These are phyloP conservation scores for Magnolia sinica DNA, from an alignment of 164 flowering plant genomes.

Conservation along the genomic window DNA sequence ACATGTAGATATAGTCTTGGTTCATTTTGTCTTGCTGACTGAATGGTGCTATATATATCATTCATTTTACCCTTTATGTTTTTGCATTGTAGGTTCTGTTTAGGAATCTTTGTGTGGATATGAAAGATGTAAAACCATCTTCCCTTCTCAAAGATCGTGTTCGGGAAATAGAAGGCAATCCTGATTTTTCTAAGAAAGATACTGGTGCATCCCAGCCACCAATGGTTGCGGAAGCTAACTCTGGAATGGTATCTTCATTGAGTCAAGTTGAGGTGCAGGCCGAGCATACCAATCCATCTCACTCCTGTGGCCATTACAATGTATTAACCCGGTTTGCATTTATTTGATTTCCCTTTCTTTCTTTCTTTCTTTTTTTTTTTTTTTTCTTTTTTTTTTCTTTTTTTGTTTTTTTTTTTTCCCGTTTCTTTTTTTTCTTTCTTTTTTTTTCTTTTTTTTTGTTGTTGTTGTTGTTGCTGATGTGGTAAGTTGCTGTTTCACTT, in stretches of 20 bases:
- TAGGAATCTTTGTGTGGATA: slow-evolving; percentile 77
- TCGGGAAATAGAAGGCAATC: slow-evolving; percentile 90
- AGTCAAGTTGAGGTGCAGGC: slow-evolving; percentile 77
- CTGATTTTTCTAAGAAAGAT: slow-evolving; percentile 95
- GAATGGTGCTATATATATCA: no score
- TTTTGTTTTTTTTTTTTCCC: neutral
- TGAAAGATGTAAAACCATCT: slow-evolving; percentile 79
- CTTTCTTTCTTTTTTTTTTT: no score
- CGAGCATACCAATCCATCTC: slow-evolving; percentile 58
- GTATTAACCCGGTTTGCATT: slow-evolving; percentile 59
- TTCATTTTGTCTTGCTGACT: neutral
- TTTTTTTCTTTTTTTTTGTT: no score
- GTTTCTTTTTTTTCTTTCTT: no score
- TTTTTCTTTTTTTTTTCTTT: no score
- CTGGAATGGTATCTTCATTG: slow-evolving; percentile 48
- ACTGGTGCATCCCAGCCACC: slow-evolving; percentile 61
- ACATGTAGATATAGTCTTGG: no score
- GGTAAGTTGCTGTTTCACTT: no score
- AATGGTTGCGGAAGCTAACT: slow-evolving; percentile 56
- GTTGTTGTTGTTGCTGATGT: no score
- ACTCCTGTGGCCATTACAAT: slow-evolving; percentile 55
- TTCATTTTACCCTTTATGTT: neutral
- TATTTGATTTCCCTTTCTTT: neutral
- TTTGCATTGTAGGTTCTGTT: slow-evolving; percentile 65
- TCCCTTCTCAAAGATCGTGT: slow-evolving; percentile 80